Evolutionary conservation across 2,329 filamentous ascomycete genomes (phyloP), one percentile per base, ranked within the genome.

Genomic region (Lachnellula occidentalis): DNA sequence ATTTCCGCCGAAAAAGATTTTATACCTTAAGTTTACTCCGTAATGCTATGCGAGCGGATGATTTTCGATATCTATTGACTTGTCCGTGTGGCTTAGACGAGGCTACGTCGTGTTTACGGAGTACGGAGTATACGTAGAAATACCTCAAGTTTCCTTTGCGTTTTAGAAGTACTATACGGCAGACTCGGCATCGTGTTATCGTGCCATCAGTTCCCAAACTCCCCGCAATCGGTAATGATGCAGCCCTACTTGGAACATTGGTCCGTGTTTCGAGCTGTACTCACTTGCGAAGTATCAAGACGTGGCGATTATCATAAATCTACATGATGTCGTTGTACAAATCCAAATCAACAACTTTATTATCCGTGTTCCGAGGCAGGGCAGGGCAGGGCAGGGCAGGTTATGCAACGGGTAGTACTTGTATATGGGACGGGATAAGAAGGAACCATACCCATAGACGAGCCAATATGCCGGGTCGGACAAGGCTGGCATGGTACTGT

Each of bases 171-270:
- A 22, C 22, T 12, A 31, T 45, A 21, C 52, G 47, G 52, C 27
- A 31, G 19, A 46, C 52, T 54, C 52, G 52, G 52, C 47, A 54
- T 39, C 37, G 6, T 36, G 9, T 36, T 24, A n/a, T 37, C 7
- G 6, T 39, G 14, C n/a, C 14, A n/a, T 39, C 36, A 39, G 5
- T n/a, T 39, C 4, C 36, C 36, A 39, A n/a, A 37, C 36, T 15
- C 36, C 27, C 37, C 21, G 17, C 22, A 45, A 5, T 43, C 36
- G 34, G 36, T 27, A 37, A 50, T 43, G 48, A 50, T 43, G 19
- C 41, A 19, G 41, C 41, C 11, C 17, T 17, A 5, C 11, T 43
- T 43, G 15, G 15, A 39, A 39, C 15, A 39, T 31, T 31, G 41
- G 21, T 19, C 9, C 11, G 41, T 19, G 41, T 19, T 19, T 22